phyloP scores from a whole-genome alignment of 208 protist species.

The Strigomonas galati region DNA sequence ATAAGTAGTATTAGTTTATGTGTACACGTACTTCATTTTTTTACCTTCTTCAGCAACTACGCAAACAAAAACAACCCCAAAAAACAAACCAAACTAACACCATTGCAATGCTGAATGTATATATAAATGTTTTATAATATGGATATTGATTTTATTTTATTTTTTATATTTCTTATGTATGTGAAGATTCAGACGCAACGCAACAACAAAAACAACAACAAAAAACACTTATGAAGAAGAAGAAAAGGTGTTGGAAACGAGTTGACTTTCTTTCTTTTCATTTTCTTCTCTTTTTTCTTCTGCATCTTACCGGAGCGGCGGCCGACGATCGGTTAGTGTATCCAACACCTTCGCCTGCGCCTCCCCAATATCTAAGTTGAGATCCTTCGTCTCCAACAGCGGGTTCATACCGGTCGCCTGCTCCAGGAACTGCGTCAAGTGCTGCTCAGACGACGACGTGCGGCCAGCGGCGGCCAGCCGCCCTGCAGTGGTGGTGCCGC shows the following conservation, averaged over 20 bases:
- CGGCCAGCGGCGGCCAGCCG: conserved; percentile 17
- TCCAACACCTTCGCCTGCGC: conserved; percentile 48
- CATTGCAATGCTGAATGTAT: not conserved
- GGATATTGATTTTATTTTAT: conserved; percentile 12
- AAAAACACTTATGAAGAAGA: conserved; percentile 8
- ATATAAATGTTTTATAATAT: conserved; percentile 12
- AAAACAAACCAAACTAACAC: not conserved
- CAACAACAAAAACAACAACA: conserved; percentile 16
- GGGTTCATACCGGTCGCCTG: conserved; percentile 58
- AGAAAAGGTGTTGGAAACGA: not conserved
- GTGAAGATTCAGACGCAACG: not conserved
- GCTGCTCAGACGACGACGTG: conserved; percentile 22
- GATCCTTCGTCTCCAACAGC: conserved; percentile 21
- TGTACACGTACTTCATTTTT: not conserved
- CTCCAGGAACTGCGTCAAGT: conserved; percentile 53
- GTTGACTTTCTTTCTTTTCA: not conserved
- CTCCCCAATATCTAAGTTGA: conserved; percentile 36
- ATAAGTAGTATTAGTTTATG: not conserved
- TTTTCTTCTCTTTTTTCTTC: conserved; percentile 10
- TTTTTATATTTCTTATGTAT: not conserved
- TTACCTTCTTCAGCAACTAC: not conserved
- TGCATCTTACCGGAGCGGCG: not conserved
- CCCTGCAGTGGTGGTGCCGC: not conserved
- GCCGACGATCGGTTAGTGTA: conserved; percentile 25
- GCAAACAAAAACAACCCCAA: not conserved